phyloP scores from a whole-genome alignment of 805 yeast genomes.

The Candida insectalens region DNA sequence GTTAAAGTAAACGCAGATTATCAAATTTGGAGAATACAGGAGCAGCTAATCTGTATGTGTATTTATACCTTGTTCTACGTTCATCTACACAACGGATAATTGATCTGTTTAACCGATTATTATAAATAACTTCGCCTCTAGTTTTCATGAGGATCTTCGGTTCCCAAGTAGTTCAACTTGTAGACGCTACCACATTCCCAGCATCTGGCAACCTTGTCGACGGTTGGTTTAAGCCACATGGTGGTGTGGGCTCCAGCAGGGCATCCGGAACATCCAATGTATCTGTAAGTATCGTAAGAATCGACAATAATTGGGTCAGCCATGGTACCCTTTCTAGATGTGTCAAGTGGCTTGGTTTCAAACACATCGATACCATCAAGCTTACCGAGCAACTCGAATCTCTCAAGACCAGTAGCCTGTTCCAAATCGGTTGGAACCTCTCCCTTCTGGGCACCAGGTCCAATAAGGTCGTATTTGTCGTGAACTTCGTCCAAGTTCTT shows the following conservation, averaged over 20 bases:
- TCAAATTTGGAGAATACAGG: no score
- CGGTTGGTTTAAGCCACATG: conserved; percentile 87
- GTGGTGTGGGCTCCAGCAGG: conserved; percentile 89
- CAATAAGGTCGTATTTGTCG: conserved; percentile 69
- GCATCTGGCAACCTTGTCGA: conserved; percentile 81
- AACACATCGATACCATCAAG: conserved; percentile 91
- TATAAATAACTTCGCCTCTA: neutral
- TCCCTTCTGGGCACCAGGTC: conserved; percentile 81
- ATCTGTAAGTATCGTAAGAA: conserved; percentile 86
- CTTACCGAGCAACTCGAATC: conserved; percentile 90
- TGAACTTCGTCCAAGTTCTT: conserved; percentile 64
- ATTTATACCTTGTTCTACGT: no score
- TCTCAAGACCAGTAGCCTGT: conserved; percentile 97
- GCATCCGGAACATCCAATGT: conserved; percentile 94
- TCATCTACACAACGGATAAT: no score
- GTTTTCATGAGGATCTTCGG: conserved; percentile 50
- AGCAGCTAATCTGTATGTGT: no score
- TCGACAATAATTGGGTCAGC: conserved; percentile 84
- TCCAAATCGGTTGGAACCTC: conserved; percentile 88
- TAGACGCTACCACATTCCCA: conserved; percentile 98
- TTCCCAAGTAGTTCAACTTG: conserved; percentile 81
- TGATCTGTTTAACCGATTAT: no score
- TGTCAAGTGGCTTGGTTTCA: conserved; percentile 80
- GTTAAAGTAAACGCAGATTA: no score
- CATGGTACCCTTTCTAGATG: conserved; percentile 86